Percentiles rank a stretch among this genome's conserved stretches.
Evolutionary conservation across 2,329 filamentous ascomycete genomes (phyloP).

Genomic region (Pseudofabraea citricarpa): DNA sequence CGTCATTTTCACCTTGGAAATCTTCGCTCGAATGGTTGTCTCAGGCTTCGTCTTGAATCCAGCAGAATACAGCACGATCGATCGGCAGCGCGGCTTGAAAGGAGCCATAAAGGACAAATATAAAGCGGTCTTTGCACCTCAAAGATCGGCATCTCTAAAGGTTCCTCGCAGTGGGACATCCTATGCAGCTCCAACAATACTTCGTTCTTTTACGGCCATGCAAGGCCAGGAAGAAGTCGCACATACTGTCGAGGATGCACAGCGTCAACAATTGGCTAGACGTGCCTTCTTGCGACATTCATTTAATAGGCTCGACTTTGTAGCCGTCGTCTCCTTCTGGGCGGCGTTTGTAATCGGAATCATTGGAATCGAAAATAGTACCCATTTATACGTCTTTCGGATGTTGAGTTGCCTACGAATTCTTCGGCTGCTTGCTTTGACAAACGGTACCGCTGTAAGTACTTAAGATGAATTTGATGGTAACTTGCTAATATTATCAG

Average conservation of each 20-base stretch:
- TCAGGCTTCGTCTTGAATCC: slow-evolving; percentile 92
- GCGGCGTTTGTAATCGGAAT: slow-evolving; percentile 74
- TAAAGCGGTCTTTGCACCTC: slow-evolving; percentile 73
- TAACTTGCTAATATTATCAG: slow-evolving; percentile 33
- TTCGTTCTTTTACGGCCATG: slow-evolving; percentile 49
- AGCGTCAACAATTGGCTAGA: slow-evolving; percentile 79
- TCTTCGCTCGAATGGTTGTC: slow-evolving; percentile 79
- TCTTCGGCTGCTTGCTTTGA: slow-evolving; percentile 82
- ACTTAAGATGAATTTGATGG: not conserved
- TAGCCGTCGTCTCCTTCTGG: slow-evolving; percentile 95
- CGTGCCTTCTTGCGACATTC: slow-evolving; percentile 91
- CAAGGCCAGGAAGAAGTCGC: slow-evolving; percentile 51
- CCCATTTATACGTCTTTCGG: slow-evolving; percentile 83
- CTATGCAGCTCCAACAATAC: slow-evolving; percentile 18
- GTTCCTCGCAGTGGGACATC: slow-evolving; percentile 14
- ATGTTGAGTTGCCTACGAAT: slow-evolving; percentile 97
- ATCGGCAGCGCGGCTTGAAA: slow-evolving; percentile 69
- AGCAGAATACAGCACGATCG: slow-evolving; percentile 84
- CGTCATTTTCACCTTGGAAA: slow-evolving; percentile 82
- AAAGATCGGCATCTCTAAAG: slow-evolving; percentile 48
- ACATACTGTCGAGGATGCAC: slow-evolving; percentile 73
- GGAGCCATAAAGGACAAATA: slow-evolving; percentile 74
- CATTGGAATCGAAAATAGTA: slow-evolving; percentile 59
- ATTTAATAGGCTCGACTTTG: slow-evolving; percentile 92
- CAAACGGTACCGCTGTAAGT: slow-evolving; percentile 84